Base-by-base conservation (phyloP, 192 early-diverging fungal species). In the Borealophlyctis nickersoniae region DNA sequence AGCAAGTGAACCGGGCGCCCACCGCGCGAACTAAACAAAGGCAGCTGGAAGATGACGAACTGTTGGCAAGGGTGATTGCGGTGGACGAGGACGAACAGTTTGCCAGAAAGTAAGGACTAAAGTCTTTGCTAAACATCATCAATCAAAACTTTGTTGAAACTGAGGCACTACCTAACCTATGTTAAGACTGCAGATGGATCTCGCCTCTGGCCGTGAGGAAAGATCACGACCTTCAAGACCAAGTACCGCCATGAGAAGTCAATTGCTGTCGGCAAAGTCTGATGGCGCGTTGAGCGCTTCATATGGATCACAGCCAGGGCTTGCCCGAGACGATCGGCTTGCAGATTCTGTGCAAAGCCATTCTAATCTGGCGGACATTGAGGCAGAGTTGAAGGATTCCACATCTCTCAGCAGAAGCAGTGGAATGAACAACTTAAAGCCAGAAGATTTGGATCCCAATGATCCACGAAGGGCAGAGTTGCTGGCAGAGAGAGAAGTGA, bases 41-140 rank as follows among this genome's bases (percentile, higher is more conserved):
- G 26, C 36, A 62, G 34, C 45, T 62, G 13, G 49, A 62, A 27
- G 67, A 69, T n/a, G 67, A 69, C 57, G 67, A 69, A 33, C 30
- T 69, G 27, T 35, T 69, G 52, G 67, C 67, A 27, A 31, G 67
- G 23, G 54, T 69, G 5, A 24, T 62, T 24, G 60, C 59, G 13
- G 61, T 69, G 9, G 67, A 62, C 27, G 67, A 69, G 33, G 67
- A 69, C 31, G 67, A 69, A 53, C 56, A 55, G 0, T 56, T 56
- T 69, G 67, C 67, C 24, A 62, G 60, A 34, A 69, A 69, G 67
- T 69, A 53, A 55, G 67, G 36, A 45, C 9, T 19, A 45, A 19
- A 7, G 39, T n/a, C n/a, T n/a, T n/a, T n/a, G n/a, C n/a, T n/a
- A n/a, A n/a, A n/a, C n/a, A n/a, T n/a, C n/a, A n/a, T n/a, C n/a